Base-by-base conservation (phyloP, 257 asterid species). In the Ballota nigra region DNA sequence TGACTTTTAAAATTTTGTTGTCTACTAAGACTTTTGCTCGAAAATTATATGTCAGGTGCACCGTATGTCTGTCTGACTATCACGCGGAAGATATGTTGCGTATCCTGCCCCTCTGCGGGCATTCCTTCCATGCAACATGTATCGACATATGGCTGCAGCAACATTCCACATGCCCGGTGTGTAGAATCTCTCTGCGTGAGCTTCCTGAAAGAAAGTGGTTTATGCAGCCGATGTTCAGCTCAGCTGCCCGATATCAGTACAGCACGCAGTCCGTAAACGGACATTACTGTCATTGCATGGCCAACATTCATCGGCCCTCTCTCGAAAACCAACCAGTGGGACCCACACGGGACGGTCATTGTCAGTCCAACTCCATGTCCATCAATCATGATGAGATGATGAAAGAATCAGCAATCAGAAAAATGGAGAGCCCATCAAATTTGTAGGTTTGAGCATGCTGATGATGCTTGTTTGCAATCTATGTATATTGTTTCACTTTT, bases 101-200 rank as follows among this genome's bases (percentile, higher is more conserved):
- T 45, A 80, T 89, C 78, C 80, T 91, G 15, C 95, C 96, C 5
- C 15, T 74, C 0, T 91, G 97, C 36, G 87, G 92, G 0, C 97
- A 91, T 75, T 84, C 84, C 43, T 91, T 89, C 66, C 97, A 91
- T 49, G 86, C 89, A 3, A 52, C 81, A 0, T 91, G 97, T 23
- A 89, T 91, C 7, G 96, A 89, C 80, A 74, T 83, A 75, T 91
- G 97, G 97, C 83, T 91, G 26, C 88, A 83, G 55, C 89, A 86
- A 71, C 90, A 86, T 72, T 84, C 87, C 11, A 91, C 96, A 0
- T 91, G 97, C 75, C 97, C 97, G 0, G 88, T 91, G 3, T 91
- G 97, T 78, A 86, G 97, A 56, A 61, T 91, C 19, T 89, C 97
- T 57, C 89, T 91, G 10, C 95, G 89, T 0, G 92, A 84, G 55